Conservation (phyloP, 352 stramenopile species). For the Phytopythium aichiense region DNA sequence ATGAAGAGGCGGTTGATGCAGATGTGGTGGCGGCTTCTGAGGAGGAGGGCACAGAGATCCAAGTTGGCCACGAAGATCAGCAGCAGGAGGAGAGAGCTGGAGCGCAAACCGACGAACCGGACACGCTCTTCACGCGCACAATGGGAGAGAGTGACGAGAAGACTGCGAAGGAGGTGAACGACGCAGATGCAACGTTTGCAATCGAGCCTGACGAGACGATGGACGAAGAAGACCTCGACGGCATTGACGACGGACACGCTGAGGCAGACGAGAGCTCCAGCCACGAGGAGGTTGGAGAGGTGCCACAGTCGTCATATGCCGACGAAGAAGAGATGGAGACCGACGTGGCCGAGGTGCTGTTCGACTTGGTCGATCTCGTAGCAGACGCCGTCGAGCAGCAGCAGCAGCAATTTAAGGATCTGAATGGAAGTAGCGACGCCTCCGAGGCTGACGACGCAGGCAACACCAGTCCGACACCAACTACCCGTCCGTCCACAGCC, state of each 20-base stretch:
- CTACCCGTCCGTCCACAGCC: not conserved
- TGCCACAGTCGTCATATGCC: not conserved
- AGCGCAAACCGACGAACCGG: not conserved
- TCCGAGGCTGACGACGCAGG: not conserved
- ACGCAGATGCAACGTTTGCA: not conserved
- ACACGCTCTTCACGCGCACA: not conserved
- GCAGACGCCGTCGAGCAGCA: slow-evolving; percentile 13
- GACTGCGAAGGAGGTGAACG: not conserved
- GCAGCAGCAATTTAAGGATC: not conserved
- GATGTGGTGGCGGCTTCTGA: not conserved
- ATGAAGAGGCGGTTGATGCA: not conserved
- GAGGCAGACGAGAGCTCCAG: slow-evolving; percentile 4
- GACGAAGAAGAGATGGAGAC: slow-evolving; percentile 26
- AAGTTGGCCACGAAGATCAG: not conserved
- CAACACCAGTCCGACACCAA: not conserved
- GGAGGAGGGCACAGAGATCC: not conserved
- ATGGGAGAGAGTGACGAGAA: not conserved
- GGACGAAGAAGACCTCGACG: slow-evolving; percentile 1
- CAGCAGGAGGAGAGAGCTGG: not conserved
- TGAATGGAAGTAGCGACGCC: not conserved
- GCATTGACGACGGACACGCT: slow-evolving; percentile 1
- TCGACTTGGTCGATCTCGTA: slow-evolving; percentile 33
- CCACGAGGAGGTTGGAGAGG: not conserved
- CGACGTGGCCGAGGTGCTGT: slow-evolving; percentile 40
- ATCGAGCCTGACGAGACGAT: not conserved